Evolutionary conservation across 352 stramenopile genomes (phyloP).

Genomic region (Phytophthora constricta): DNA sequence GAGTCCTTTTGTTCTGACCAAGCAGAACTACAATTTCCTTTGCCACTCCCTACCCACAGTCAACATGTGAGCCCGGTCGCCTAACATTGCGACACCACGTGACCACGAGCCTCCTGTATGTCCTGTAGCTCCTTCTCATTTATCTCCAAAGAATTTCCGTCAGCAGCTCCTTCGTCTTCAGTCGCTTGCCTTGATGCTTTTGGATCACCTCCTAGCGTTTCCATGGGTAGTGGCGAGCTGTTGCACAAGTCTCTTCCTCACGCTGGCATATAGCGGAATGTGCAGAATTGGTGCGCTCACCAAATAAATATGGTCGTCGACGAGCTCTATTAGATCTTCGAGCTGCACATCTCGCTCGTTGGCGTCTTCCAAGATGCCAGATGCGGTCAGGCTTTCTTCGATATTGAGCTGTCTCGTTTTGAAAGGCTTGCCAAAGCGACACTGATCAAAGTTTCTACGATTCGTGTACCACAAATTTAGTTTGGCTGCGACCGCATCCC

Average conservation of each 20-base stretch:
- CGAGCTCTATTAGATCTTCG: slow-evolving; percentile 11
- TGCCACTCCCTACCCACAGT: slow-evolving; percentile 1
- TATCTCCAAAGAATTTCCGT: slow-evolving; percentile 11
- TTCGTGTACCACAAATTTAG: neutral
- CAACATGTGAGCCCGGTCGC: slow-evolving; percentile 4
- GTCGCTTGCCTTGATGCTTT: neutral
- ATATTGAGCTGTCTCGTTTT: slow-evolving; percentile 20
- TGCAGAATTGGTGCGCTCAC: neutral
- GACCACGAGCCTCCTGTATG: slow-evolving; percentile 4
- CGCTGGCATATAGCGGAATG: neutral
- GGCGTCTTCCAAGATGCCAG: neutral
- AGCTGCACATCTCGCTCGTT: neutral
- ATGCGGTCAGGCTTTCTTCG: slow-evolving; percentile 3
- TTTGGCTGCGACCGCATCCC: neutral
- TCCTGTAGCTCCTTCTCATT: slow-evolving; percentile 6
- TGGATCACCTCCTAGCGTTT: slow-evolving; percentile 6
- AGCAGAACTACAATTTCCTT: slow-evolving; percentile 15
- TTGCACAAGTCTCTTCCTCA: slow-evolving; percentile 4
- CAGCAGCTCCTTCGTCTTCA: neutral
- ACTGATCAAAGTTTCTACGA: slow-evolving; percentile 2
- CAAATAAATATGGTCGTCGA: slow-evolving; percentile 2
- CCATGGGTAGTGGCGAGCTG: neutral
- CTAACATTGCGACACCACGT: neutral
- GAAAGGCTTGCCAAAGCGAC: slow-evolving; percentile 7
- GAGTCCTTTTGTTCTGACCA: slow-evolving; percentile 4